phyloP scores from a whole-genome alignment of 2,329 filamentous ascomycete species.

The Sordariomycetes sp. region DNA sequence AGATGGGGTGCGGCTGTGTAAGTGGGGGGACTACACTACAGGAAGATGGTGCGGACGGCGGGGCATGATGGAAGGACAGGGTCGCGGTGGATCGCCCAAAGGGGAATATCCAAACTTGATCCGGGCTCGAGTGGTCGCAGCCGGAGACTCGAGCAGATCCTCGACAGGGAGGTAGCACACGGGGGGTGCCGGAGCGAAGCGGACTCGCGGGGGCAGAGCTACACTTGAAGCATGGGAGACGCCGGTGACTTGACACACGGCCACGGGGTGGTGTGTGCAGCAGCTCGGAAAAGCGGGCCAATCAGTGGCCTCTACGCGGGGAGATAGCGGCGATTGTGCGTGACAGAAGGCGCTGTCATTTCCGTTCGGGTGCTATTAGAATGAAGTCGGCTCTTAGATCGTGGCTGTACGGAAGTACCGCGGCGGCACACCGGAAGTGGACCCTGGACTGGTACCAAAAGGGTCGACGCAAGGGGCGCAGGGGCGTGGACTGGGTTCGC shows the following conservation, averaged over 20 bases:
- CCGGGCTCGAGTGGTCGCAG: neutral
- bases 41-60: neutral
- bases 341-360: neutral
- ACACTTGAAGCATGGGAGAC: neutral
- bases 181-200: neutral
- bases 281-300: neutral
- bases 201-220: neutral
- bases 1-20: neutral
- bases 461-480: neutral
- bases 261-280: neutral
- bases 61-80: neutral
- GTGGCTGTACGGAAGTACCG: neutral
- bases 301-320: neutral
- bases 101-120: neutral
- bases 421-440: neutral
- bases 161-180: neutral
- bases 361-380: neutral
- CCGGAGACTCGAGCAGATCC: neutral
- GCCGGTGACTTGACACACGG: neutral
- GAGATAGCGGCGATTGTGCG: neutral
- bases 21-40: neutral
- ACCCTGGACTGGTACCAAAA: neutral
- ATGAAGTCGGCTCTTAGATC: neutral
- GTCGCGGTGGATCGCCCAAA: neutral
- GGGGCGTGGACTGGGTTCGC: neutral